Evolutionary conservation across 2,329 filamentous ascomycete genomes (phyloP).

Genomic region (Calonectria pseudoreteaudii): DNA sequence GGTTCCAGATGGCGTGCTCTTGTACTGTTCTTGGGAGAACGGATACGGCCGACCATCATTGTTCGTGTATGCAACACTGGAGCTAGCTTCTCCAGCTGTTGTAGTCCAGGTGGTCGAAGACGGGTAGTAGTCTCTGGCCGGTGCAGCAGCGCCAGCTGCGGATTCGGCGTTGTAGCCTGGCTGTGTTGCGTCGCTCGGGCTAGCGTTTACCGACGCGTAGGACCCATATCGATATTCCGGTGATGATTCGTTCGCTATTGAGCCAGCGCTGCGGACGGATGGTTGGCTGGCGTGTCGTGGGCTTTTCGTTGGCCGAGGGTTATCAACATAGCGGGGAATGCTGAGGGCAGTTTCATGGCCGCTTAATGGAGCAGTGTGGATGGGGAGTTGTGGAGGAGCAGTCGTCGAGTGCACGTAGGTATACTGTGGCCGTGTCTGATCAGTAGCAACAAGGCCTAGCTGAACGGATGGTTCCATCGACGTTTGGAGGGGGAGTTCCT

Average conservation of each 20-base stretch:
- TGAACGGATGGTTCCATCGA: slow-evolving; percentile 65
- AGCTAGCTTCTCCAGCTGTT: slow-evolving; percentile 59
- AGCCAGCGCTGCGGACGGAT: slow-evolving; percentile 63
- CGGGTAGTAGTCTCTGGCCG: slow-evolving; percentile 65
- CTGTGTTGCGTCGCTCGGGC: slow-evolving; percentile 48
- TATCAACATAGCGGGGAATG: slow-evolving; percentile 70
- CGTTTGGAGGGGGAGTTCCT: slow-evolving; percentile 65
- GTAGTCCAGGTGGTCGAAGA: slow-evolving; percentile 64
- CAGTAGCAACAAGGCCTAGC: slow-evolving; percentile 61
- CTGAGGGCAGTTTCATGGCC: slow-evolving; percentile 59
- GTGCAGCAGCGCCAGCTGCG: slow-evolving; percentile 41
- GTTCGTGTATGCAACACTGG: slow-evolving; percentile 59
- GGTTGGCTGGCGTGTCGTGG: slow-evolving; percentile 66
- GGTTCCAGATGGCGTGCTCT: slow-evolving; percentile 44
- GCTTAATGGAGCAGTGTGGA: slow-evolving; percentile 50
- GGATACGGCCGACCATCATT: slow-evolving; percentile 62
- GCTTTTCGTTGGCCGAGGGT: slow-evolving; percentile 67
- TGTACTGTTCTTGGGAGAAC: slow-evolving; percentile 62
- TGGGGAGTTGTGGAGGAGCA: slow-evolving; percentile 62
- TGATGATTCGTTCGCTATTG: slow-evolving; percentile 61
- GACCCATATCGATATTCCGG: slow-evolving; percentile 70
- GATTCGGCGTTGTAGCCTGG: slow-evolving; percentile 47
- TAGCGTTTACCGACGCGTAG: slow-evolving; percentile 45
- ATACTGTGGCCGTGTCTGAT: slow-evolving; percentile 66
- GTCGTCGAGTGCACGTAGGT: slow-evolving; percentile 65